Percentiles rank a stretch among this genome's conserved stretches.
phyloP scores from a whole-genome alignment of 2,329 filamentous ascomycete species.

The Neonectria sp. region DNA sequence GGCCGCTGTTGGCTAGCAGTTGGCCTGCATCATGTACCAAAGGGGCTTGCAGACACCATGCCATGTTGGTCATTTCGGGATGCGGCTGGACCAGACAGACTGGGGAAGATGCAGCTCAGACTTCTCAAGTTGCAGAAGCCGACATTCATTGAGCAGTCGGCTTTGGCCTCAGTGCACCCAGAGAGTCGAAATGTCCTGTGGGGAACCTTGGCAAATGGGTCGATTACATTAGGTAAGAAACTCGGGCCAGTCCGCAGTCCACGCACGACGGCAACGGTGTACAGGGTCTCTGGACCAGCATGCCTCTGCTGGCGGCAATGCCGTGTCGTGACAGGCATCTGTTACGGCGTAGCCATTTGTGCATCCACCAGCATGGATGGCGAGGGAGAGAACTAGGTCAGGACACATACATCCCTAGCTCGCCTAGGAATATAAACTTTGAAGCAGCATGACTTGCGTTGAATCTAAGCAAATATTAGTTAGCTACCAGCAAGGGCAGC shows the following conservation, averaged over 20 bases:
- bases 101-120: background rate
- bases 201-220: conserved; percentile 1
- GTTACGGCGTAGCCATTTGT: background rate
- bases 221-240: background rate
- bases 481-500: background rate
- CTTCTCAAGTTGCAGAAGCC: background rate
- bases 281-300: background rate
- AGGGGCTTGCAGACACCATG: background rate
- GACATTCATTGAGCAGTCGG: too few species aligned
- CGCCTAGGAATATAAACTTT: background rate
- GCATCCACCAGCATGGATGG: background rate
- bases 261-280: background rate
- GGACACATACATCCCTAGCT: too few species aligned
- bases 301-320: background rate
- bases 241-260: background rate
- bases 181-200: background rate
- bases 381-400: too few species aligned
- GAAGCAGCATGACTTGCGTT: background rate
- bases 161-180: background rate
- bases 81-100: background rate
- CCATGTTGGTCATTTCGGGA: background rate
- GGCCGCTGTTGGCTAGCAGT: background rate
- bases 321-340: background rate
- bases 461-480: background rate
- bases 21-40: background rate